Conservation (phyloP, 805 yeast genomes). For the Ogataea sp. region DNA sequence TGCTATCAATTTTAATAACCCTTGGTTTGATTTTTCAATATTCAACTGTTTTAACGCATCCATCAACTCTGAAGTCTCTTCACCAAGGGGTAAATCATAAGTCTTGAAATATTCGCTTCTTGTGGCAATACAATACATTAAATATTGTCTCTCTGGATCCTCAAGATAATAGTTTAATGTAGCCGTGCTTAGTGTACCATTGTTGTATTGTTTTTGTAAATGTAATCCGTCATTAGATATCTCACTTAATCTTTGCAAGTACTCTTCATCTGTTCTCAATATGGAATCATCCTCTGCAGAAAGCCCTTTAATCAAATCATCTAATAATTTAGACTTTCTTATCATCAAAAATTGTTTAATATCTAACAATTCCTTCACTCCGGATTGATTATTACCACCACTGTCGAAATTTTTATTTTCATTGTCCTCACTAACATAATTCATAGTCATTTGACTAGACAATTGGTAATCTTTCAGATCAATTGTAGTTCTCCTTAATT, state of each 20-base stretch:
- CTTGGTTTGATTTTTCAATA: no score
- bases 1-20: not conserved
- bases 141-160: not conserved
- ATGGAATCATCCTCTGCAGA: not conserved
- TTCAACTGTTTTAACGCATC: no score
- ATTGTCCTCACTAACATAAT: no score
- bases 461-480: no score
- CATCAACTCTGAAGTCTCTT: not conserved
- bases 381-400: no score
- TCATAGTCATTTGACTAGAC: no score
- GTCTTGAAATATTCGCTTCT: not conserved
- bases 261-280: not conserved
- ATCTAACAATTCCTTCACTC: not conserved
- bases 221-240: not conserved
- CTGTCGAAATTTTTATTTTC: no score
- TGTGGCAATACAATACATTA: not conserved
- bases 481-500: no score
- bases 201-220: not conserved
- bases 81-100: not conserved
- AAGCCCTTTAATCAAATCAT: not conserved
- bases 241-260: not conserved
- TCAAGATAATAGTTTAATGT: not conserved
- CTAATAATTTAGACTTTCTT: not conserved
- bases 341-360: not conserved
- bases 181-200: not conserved